Conservation (phyloP, 176 grass and related monocot genomes). For the Rhynchospora pubera region DNA sequence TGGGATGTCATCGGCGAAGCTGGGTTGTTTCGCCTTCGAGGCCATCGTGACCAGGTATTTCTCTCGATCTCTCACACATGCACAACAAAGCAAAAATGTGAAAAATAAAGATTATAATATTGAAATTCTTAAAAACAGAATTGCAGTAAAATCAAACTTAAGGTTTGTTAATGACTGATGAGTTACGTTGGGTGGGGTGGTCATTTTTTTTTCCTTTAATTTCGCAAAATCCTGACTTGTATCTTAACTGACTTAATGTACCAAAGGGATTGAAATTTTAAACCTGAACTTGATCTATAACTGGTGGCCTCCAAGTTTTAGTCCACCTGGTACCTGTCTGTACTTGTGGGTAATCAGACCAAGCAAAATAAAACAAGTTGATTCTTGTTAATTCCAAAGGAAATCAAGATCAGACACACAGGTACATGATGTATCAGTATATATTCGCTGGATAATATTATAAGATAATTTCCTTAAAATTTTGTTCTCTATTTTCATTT, state of each 20-base stretch:
- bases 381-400: neutral
- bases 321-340: neutral
- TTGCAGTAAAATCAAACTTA: neutral
- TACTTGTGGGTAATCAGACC: neutral
- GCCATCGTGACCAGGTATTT: slow-evolving; percentile 82
- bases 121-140: neutral
- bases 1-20: slow-evolving; percentile 89
- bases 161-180: neutral
- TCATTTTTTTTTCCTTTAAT: neutral
- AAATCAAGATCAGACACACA: no score
- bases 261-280: neutral
- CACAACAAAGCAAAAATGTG: neutral
- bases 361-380: neutral
- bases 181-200: neutral
- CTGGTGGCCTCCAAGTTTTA: neutral
- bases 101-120: neutral
- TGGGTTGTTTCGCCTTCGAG: slow-evolving; percentile 66
- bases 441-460: no score
- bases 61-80: neutral
- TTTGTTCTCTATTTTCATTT: neutral
- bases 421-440: no score
- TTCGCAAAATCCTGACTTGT: neutral
- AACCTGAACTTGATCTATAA: neutral
- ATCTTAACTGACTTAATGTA: neutral
- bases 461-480: neutral